A percentile compares a stretch with the other conserved stretches of the same genome.
phyloP scores from a whole-genome alignment of 345 rosid genomes.

The Adansonia digitata region DNA sequence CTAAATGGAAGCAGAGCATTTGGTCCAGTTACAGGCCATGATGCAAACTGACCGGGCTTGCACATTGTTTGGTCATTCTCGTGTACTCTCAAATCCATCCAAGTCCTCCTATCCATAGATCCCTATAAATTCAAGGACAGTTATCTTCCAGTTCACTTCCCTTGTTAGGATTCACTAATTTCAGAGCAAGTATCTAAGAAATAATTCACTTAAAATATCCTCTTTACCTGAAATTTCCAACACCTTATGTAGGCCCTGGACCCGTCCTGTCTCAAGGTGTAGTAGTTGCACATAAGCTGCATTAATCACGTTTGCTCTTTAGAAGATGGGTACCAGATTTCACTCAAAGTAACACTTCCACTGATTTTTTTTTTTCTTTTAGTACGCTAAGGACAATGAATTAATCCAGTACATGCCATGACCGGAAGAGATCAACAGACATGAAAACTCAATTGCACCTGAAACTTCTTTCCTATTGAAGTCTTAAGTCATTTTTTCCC shows the following conservation, averaged over 20 bases:
- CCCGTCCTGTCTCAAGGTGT: conserved; percentile 90
- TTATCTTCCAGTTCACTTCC: neutral
- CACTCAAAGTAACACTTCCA: neutral
- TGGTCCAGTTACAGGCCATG: conserved; percentile 67
- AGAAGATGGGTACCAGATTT: neutral
- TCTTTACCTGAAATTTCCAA: conserved; percentile 86
- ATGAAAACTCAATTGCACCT: neutral
- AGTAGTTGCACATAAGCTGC: conserved; percentile 97
- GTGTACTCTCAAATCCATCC: conserved; percentile 73
- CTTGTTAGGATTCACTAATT: too few relatives aligned
- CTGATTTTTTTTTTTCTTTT: neutral
- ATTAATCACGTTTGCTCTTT: conserved; percentile 3
- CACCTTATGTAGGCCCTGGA: conserved; percentile 66
- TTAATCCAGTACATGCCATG: neutral
- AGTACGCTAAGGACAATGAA: neutral
- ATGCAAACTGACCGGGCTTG: conserved; percentile 72
- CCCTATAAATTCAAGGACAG: conserved; percentile 41
- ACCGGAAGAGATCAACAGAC: neutral
- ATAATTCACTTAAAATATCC: neutral
- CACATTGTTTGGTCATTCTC: conserved; percentile 70
- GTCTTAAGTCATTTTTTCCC: neutral
- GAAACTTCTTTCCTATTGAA: neutral
- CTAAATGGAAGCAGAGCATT: conserved; percentile 71
- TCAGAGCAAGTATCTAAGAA: too few relatives aligned
- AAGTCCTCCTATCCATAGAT: conserved; percentile 62